Evolutionary conservation across 371 early-diverging fungal species (phyloP), one percentile per base, ranked within the genome.

Genomic region (Coemansia sp.): DNA sequence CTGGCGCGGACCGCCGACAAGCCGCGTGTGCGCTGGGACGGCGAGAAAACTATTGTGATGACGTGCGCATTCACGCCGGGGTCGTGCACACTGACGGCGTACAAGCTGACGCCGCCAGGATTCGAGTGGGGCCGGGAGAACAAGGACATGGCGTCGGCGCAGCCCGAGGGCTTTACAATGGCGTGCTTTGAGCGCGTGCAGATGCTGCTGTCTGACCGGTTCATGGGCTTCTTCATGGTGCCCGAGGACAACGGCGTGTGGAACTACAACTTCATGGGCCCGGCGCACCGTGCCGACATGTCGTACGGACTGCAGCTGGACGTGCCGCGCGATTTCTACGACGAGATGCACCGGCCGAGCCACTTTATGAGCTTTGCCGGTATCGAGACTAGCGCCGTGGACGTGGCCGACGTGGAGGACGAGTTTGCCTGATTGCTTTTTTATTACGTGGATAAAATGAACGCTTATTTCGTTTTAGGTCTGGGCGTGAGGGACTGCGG

Each of bases 181-280:
- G 85, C 89, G 5, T 92, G 92, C 72, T 93, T 90, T 69, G 96
- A 98, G 79, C 92, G 90, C 81, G 94, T 95, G 32, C 98, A 97
- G 80, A 93, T 98, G 85, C 77, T 97, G 46, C 79, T 98, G 55
- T 89, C 93, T 16, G 97, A 97, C 77, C 84, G 92, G 49, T 96
- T 95, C 88, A 86, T 93, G 58, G 99, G 99, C 48, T 94, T 88
- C 87, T 99, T 97, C 63, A 93, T 98, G 95, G 98, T 97, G 1
- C 99, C 99, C 1, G 91, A 88, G 24, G 77, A 75, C 63, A 65
- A 65, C 38, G 93, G 92, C 44, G 77, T 91, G 38, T 99, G 99
- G 99, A 98, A 99, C 80, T 98, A 97, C 78, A 90, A 91, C 79
- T 94, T 94, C 72, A 94, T 94, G 94, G 97, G 96, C 29, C 90